These are phyloP conservation scores for Sugiyamaella novakii DNA, from an alignment of 1,139 yeast species.

Conservation along the genomic window DNA sequence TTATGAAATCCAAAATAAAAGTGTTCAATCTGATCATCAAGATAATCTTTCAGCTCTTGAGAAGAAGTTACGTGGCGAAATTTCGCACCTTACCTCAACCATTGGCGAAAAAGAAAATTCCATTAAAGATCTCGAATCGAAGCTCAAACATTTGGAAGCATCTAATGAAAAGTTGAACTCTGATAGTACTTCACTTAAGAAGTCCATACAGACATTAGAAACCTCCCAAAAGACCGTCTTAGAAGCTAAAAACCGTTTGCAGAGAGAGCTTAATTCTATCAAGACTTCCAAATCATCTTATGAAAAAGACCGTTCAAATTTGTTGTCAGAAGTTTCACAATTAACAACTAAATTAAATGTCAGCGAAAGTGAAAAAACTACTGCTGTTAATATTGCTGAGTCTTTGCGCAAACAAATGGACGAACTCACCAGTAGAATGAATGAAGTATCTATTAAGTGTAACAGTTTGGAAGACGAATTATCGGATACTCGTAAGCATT, in stretches of 20 bases:
- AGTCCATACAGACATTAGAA: conserved; percentile 35
- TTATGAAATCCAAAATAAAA: conserved; percentile 17
- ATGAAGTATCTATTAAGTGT: conserved; percentile 61
- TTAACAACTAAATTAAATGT: conserved; percentile 26
- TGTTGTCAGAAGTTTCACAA: conserved; percentile 27
- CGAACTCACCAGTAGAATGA: conserved; percentile 67
- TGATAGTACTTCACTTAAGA: conserved; percentile 31
- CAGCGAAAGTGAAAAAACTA: conserved; percentile 27
- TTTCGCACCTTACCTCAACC: conserved; percentile 24
- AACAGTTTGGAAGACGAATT: conserved; percentile 81
- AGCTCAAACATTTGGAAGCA: conserved; percentile 28
- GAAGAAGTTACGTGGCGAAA: conserved; percentile 11
- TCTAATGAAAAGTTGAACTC: conserved; percentile 35
- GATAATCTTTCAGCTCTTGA: conserved; percentile 16
- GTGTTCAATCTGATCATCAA: conserved; percentile 20
- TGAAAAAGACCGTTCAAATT: conserved; percentile 32
- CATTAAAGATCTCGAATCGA: conserved; percentile 25
- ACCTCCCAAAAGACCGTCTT: conserved; percentile 45
- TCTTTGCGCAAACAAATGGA: conserved; percentile 64
- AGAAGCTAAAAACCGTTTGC: conserved; percentile 51
- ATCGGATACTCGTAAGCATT: conserved; percentile 65
- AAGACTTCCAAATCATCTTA: conserved; percentile 31
- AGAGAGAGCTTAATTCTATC: conserved; percentile 46
- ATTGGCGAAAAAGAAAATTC: conserved; percentile 29
- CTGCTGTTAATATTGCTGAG: conserved; percentile 29